Base-by-base conservation (phyloP, 1,139 yeast genomes). In the Arxiozyma slooffiae region DNA sequence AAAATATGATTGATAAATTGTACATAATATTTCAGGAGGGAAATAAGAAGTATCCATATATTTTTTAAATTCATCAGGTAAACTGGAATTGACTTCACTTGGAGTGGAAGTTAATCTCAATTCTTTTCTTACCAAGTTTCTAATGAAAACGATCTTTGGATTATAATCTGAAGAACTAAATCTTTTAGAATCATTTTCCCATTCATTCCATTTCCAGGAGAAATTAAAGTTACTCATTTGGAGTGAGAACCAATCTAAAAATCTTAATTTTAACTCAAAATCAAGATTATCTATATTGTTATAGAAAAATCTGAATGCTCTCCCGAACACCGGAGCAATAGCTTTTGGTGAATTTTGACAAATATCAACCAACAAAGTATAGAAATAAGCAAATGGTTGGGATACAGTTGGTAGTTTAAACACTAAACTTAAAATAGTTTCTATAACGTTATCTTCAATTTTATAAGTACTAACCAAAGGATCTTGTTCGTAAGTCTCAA, bases 141-240 rank as follows among this genome's bases (percentile, higher is more conserved):
- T 79, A 54, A 92, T 81, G 57, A 92, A 85, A 48, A 77, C 80
- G 56, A 79, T 76, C 59, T 80, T 82, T 17, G 97, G 97, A 64
- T 87, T 92, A 60, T 77, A 78, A 24, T 60, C 56, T 38, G 68
- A 62, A 39, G 67, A 66, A 6, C 71, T 62, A 45, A 62, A 60
- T 47, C 65, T 65, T 34, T 67, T 63, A 0, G 83, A 75, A 60
- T 81, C 85, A 1, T 67, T 68, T 44, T 78, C 80, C 98, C 98
- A 94, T 67, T 90, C 98, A 57, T 80, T 82, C 99, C 99, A 92
- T 64, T 89, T 89, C 99, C 99, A 94, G 44, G 92, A 86, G 68
- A 88, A 94, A 54, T 86, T 90, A 68, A 92, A 94, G 67, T 92
- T 92, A 59, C 95, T 85, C 64, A 94, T 78, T 69, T 94, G 98